These are phyloP conservation scores for Plasmodium vinckei DNA, from an alignment of 169 alveolate species.

Conservation along the genomic window DNA sequence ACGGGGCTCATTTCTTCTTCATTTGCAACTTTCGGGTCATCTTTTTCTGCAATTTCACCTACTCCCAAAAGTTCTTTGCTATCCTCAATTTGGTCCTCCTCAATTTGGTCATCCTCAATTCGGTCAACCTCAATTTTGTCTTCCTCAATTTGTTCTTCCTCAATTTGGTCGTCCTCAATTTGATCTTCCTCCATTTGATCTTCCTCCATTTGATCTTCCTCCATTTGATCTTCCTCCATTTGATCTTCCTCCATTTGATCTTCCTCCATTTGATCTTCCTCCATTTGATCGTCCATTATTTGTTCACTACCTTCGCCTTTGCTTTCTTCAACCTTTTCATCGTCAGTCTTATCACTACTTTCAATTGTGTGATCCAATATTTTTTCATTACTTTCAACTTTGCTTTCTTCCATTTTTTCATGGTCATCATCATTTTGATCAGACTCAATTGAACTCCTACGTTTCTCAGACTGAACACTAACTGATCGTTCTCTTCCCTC, in stretches of 20 bases:
- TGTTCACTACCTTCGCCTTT: neutral
- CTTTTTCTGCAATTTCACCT: neutral
- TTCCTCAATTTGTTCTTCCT: no score
- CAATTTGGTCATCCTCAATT: no score
- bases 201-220: neutral
- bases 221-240: conserved; percentile 23
- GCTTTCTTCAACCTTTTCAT: neutral
- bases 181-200: neutral
- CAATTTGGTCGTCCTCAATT: neutral
- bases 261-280: neutral
- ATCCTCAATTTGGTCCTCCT: neutral
- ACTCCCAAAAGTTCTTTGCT: neutral
- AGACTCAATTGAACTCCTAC: neutral
- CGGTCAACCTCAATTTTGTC: no score
- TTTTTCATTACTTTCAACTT: neutral
- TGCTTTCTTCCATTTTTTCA: neutral
- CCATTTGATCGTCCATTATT: neutral
- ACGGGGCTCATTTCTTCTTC: no score
- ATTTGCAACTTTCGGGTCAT: neutral
- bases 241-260: neutral
- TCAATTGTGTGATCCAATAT: neutral
- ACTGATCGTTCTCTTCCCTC: neutral
- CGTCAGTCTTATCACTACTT: neutral
- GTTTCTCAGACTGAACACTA: neutral
- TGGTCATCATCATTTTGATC: neutral